Evolutionary conservation across 768 basidiomycete species (phyloP), one percentile per base, ranked within the genome.

Genomic region (Lentinula lateritia): DNA sequence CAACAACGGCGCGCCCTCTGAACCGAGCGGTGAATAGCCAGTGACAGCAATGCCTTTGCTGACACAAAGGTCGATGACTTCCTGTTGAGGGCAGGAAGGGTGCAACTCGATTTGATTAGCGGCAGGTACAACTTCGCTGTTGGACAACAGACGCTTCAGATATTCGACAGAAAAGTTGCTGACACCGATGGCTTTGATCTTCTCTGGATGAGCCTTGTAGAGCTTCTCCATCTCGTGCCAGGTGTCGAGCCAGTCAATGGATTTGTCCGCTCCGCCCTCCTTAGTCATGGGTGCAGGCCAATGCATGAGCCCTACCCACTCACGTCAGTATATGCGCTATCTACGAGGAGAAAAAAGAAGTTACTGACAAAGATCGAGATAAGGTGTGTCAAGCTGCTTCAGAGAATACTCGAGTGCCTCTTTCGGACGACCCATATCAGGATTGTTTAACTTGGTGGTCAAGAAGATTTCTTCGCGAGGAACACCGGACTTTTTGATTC

Each of bases 91-190:
- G 72, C 85, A 88, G 35, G 85, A 83, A 78, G 89, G 86, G 69
- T 90, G 89, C 39, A 85, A 76, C 72, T 89, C 89, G 61, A 93
- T 81, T 75, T 94, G 92, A 75, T 92, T 92, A 34, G 86, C 86
- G 0, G 89, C 90, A 15, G 90, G 91, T 39, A 87, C 73, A 45
- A 88, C 76, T n/a, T 74, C 73, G 58, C 83, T 78, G 42, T 79
- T 76, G 63, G 78, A 79, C 45, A 90, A 75, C 20, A 93, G 77
- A 45, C 83, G 76, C 62, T 87, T 78, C 43, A 93, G 72, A 73
- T 78, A 89, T 43, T 82, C 72, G 50, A 87, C 77, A 7, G 84
- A 87, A 70, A 88, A 84, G 79, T 93, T 93, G 58, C 86, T 86
- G 52, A 90, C 85, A 65, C 83, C 93, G 66, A 95, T 93, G 1